phyloP scores from a whole-genome alignment of 2,329 filamentous ascomycete species.

The Ceratocystis papillata region DNA sequence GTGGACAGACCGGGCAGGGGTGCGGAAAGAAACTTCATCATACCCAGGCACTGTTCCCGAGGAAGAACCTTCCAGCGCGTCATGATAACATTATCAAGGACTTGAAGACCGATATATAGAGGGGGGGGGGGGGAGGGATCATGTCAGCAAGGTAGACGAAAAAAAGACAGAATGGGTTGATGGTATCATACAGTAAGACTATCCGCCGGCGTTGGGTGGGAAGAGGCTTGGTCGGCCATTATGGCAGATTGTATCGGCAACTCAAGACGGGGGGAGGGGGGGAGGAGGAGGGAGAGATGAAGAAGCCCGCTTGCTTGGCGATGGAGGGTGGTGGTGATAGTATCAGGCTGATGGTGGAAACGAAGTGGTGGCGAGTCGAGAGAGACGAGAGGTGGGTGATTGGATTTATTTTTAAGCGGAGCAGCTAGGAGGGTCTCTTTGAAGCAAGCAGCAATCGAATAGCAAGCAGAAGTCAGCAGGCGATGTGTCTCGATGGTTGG shows the following conservation, averaged over 20 bases:
- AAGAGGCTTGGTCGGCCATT: constrained; percentile 29
- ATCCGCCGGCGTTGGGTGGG: constrained; percentile 26
- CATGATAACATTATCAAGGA: constrained; percentile 96
- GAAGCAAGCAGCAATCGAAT: not conserved
- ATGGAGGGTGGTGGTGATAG: not conserved
- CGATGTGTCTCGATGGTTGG: constrained; percentile 9
- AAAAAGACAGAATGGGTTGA: not conserved
- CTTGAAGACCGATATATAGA: constrained; percentile 81
- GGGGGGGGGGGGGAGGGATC: too few species aligned
- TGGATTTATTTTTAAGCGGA: constrained; percentile 7
- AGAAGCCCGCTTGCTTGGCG: not conserved
- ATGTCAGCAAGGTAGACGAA: constrained; percentile 1
- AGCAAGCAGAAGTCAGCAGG: not conserved
- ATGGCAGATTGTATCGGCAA: constrained; percentile 24
- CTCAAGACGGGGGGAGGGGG: constrained; percentile 23
- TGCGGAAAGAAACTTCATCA: constrained; percentile 12
- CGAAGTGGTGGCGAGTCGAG: not conserved
- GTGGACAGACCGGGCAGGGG: constrained; percentile 1
- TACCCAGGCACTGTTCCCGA: constrained; percentile 84
- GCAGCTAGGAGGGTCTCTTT: not conserved
- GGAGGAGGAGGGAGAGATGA: not conserved
- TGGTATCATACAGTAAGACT: constrained; percentile 22
- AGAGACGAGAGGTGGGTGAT: not conserved
- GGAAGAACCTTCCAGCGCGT: constrained; percentile 98
- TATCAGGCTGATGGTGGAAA: not conserved